A percentile compares a stretch with the other conserved stretches of the same genome.
These are phyloP conservation scores for Fusarium sp. DNA, from an alignment of 2,329 filamentous ascomycete genomes.

Conservation along the genomic window DNA sequence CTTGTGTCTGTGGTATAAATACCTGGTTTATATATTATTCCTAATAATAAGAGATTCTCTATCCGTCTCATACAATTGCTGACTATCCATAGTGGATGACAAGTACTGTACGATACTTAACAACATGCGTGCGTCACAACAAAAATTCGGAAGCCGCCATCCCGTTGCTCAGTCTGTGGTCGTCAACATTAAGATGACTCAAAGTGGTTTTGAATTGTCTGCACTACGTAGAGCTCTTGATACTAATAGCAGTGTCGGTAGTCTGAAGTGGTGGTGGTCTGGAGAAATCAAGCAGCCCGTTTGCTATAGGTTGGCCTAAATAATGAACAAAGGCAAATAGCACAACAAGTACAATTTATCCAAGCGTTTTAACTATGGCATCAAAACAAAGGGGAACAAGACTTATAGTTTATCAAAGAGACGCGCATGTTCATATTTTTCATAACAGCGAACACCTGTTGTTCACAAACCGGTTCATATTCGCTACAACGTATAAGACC, in stretches of 20 bases:
- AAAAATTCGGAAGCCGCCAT: no score
- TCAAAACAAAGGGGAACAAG: neutral
- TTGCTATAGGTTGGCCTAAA: neutral
- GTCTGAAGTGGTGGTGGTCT: neutral
- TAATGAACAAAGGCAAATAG: neutral
- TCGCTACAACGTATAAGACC: neutral
- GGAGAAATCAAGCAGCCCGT: neutral
- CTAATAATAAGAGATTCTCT: no score
- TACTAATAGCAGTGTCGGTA: accelerated
- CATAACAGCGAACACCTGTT: neutral
- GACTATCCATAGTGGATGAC: no score
- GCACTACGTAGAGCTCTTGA: accelerated
- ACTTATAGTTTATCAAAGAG: neutral
- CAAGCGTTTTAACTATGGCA: no score
- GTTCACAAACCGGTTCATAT: neutral
- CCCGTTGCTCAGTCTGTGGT: no score
- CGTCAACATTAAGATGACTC: no score
- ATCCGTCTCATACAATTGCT: no score
- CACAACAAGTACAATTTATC: neutral
- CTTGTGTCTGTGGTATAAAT: no score
- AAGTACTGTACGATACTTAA: no score
- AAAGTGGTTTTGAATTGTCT: neutral
- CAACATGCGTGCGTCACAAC: no score
- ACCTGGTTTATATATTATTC: no score
- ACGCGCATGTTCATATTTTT: neutral